phyloP scores from a whole-genome alignment of 257 asterid species.

The Jacaranda copaia region DNA sequence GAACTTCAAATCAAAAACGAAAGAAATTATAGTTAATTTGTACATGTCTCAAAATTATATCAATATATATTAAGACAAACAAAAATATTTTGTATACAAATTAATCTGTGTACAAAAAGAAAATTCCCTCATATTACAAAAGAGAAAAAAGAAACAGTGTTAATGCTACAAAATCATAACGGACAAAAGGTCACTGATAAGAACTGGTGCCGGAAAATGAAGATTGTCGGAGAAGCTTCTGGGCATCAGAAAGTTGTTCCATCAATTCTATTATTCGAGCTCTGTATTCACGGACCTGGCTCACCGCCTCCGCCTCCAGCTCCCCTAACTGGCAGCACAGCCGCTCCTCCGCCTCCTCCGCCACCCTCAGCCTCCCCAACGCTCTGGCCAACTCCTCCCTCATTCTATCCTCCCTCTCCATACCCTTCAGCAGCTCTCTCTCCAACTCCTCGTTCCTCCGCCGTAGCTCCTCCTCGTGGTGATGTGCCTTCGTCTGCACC shows the following conservation, averaged over 20 bases:
- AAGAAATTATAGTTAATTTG: too few relatives aligned
- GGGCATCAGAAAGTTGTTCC: slow-evolving; percentile 56
- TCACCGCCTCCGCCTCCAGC: slow-evolving; percentile 79
- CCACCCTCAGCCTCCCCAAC: slow-evolving; percentile 60
- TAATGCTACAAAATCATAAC: background rate
- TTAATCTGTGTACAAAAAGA: background rate
- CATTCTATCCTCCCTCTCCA: slow-evolving; percentile 66
- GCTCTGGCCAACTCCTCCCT: slow-evolving; percentile 49
- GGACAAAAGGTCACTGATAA: background rate
- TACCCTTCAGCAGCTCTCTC: slow-evolving; percentile 55
- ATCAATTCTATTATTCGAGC: slow-evolving; percentile 48
- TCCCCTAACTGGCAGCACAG: slow-evolving; percentile 85
- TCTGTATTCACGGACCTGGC: slow-evolving; percentile 57
- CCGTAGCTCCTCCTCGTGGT: slow-evolving; percentile 38
- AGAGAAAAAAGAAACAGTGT: background rate
- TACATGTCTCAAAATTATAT: too few relatives aligned
- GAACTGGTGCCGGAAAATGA: slow-evolving; percentile 30
- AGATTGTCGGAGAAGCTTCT: slow-evolving; percentile 40
- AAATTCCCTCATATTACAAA: background rate
- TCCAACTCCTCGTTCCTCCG: slow-evolving; percentile 77
- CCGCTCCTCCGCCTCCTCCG: slow-evolving; percentile 93
- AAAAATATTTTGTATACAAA: background rate
- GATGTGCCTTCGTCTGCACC: background rate
- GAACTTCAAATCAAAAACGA: too few relatives aligned
- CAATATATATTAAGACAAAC: background rate